Percentiles rank a stretch among this genome's conserved stretches.
These are phyloP conservation scores for Ambrosia trifida DNA, from an alignment of 129 eudicot genomes.

Conservation along the genomic window DNA sequence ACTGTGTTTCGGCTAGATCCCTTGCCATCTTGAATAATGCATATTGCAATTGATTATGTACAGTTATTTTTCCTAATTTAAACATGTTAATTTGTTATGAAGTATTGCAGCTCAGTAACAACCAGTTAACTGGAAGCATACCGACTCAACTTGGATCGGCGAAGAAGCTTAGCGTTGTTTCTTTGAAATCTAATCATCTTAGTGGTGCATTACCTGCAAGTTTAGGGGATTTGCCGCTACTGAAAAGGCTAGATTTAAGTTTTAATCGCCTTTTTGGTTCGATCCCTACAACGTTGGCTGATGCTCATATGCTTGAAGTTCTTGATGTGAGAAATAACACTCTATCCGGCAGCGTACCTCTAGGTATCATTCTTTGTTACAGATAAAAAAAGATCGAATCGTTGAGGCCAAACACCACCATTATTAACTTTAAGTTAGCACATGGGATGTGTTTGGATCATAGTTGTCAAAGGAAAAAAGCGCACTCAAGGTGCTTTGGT, in stretches of 20 bases:
- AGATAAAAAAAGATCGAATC: neutral
- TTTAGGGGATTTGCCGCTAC: conserved; percentile 59
- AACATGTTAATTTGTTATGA: conserved; percentile 8
- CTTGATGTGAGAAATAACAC: conserved; percentile 79
- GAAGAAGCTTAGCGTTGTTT: conserved; percentile 75
- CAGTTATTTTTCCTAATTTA: no score
- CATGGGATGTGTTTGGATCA: no score
- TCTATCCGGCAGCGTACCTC: conserved; percentile 87
- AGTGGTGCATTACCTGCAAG: conserved; percentile 97
- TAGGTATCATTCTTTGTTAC: conserved; percentile 50
- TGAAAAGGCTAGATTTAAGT: conserved; percentile 83
- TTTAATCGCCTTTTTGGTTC: conserved; percentile 84
- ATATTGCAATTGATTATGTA: no score
- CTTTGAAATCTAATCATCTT: conserved; percentile 74
- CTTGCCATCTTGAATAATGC: no score
- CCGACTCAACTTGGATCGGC: conserved; percentile 76
- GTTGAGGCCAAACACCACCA: conserved; percentile 10
- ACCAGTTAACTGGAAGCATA: conserved; percentile 87
- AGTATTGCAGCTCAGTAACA: conserved; percentile 95
- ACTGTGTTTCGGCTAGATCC: no score
- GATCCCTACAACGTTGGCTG: conserved; percentile 81
- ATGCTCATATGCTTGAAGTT: conserved; percentile 77
- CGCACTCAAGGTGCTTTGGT: no score
- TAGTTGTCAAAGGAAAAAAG: no score
- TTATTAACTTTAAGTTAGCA: conserved; percentile 9